Base-by-base conservation (phyloP, 1,284 basidiomycete species). In the Stereum hirsutum region DNA sequence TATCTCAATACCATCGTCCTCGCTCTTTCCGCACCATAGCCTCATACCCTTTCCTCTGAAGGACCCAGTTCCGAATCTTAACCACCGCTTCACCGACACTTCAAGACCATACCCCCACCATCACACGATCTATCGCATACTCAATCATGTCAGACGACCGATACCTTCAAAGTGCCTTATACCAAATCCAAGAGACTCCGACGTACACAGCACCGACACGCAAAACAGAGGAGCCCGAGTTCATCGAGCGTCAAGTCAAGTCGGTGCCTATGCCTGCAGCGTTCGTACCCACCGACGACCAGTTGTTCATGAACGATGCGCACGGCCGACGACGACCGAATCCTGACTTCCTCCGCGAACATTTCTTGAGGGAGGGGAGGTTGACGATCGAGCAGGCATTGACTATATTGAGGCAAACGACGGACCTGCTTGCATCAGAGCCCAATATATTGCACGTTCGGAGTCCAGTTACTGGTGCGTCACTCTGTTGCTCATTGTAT, bases 381-480 rank as follows among this genome's bases (percentile, higher is more conserved):
- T 59, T 97, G 54, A 88, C 83, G 3, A 89, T 95, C 57, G 72
- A 78, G 23, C 93, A 98, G 65, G 94, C 94, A 1, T 61, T 96
- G 44, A 87, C 79, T 57, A 95, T 99, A 53, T 65, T 99, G 25
- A 72, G 82, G 39, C 75, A 78, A 54, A 74, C 80, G n/a, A 90
- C 85, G 4, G 77, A 80, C 47, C 55, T 97, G 38, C 65, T 99
- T 36, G 71, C 73, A 24, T 69, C 69, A 23, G 96, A 99, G 65
- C 83, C 89, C 2, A 94, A 99, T 60, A 65, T 99, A 57, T 76
- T 96, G 32, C 70, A 83, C 47, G 82, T 94, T 24, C 78, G 86
- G 54, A 89, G 94, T 48, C 94, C 95, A 26, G 90, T 98, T 47
- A 98, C 93, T 39, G 90, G 91, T 94, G 55, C 54, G 88, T 65